These are phyloP conservation scores for Clonostachys rhizophaga DNA, from an alignment of 2,329 filamentous ascomycete species.

Conservation along the genomic window DNA sequence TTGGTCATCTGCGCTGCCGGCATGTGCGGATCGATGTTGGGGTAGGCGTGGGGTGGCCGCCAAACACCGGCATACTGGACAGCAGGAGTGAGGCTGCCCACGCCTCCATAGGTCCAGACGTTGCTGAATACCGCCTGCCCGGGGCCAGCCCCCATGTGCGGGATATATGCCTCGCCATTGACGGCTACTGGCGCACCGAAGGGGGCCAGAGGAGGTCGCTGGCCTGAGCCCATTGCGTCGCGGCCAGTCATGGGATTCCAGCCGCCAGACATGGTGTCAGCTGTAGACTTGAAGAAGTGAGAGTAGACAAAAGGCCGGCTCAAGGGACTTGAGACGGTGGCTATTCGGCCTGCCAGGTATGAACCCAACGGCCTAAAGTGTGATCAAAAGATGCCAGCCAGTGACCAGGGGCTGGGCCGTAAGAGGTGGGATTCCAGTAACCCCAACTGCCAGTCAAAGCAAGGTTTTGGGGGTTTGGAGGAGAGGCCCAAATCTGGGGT, in stretches of 20 bases:
- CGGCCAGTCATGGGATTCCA: constrained; percentile 33
- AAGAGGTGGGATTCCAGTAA: constrained; percentile 20
- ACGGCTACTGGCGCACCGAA: constrained; percentile 21
- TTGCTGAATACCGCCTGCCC: constrained; percentile 6
- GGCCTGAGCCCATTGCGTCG: constrained; percentile 21
- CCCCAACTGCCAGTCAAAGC: not conserved
- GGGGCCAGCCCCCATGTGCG: constrained; percentile 23
- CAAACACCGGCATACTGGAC: constrained; percentile 25
- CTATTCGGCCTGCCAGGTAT: constrained; percentile 25
- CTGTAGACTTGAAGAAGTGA: no score
- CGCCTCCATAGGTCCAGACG: constrained; percentile 13
- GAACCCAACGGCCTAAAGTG: constrained; percentile 16
- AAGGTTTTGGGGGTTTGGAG: no score
- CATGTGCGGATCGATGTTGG: constrained; percentile 35
- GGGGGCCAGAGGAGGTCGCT: constrained; percentile 23
- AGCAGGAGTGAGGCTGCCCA: not conserved
- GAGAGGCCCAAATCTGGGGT: no score
- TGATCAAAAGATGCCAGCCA: constrained; percentile 27
- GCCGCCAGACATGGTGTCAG: constrained; percentile 25
- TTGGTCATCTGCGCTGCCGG: constrained; percentile 52
- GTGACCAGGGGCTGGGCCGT: constrained; percentile 21
- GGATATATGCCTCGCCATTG: constrained; percentile 30
- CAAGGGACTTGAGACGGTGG: constrained; percentile 6
- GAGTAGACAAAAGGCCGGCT: not conserved
- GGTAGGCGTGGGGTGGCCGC: constrained; percentile 34